Conservation (phyloP, 2,329 filamentous ascomycete genomes). For the Colletotrichum abscissum region DNA sequence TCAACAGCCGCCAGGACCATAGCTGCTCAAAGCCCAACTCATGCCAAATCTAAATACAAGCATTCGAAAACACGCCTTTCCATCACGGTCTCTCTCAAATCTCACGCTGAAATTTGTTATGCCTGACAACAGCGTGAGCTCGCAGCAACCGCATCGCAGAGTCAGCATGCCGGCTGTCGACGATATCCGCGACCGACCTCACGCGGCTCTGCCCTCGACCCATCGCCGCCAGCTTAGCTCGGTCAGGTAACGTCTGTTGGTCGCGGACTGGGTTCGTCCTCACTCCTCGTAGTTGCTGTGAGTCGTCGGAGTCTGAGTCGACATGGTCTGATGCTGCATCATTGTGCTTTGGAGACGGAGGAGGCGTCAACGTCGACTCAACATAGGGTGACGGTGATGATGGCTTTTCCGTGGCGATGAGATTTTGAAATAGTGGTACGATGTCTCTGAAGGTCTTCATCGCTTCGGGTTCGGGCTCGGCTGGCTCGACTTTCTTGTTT, state of each 20-base stretch:
- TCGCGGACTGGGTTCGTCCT: background rate
- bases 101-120: constrained; percentile 4
- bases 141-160: constrained; percentile 18
- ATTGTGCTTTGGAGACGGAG: background rate
- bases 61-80: background rate
- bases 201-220: background rate
- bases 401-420: background rate
- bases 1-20: constrained; percentile 1
- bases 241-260: background rate
- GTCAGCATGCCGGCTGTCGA: constrained; percentile 18
- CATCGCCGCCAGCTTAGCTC: background rate
- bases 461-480: background rate
- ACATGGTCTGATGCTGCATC: background rate
- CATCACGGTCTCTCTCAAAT: background rate
- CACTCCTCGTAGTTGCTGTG: background rate
- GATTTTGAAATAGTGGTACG: background rate
- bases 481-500: background rate
- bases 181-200: background rate
- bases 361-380: background rate
- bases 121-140: constrained; percentile 16
- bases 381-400: background rate
- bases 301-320: background rate
- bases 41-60: background rate
- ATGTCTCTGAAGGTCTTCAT: background rate
- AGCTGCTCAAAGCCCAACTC: background rate